Evolutionary conservation across 2,329 filamentous ascomycete genomes (phyloP), one percentile per base, ranked within the genome.

Genomic region (Botryotinia convoluta): DNA sequence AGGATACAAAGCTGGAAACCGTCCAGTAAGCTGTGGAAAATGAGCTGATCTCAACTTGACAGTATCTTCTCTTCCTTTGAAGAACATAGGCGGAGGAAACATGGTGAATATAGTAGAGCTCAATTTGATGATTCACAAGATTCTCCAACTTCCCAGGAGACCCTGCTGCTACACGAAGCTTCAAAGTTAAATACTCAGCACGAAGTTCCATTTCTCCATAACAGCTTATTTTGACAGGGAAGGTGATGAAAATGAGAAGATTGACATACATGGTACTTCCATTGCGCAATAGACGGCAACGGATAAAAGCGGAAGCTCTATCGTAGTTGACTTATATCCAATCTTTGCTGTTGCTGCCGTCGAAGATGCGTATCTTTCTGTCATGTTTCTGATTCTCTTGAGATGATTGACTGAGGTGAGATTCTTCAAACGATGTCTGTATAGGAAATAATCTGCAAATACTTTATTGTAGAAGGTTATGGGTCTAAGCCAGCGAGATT

Each of bases 381-480:
- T 61, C 32, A 7, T n/a, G 9, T 61, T 4, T 39, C 12, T 16
- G 0, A 18, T n/a, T n/a, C 3, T 61, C 3, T 16, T 7, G 1
- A 61, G 12, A 39, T 9, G 1, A 26, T 39, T 9, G 1, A 12
- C 0, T 9, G 2, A 37, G 5, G 0, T 39, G 2, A 4, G 2
- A 14, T 18, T n/a, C 59, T 18, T 39, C 6, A n/a, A 8, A 0
- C 22, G 9, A 16, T n/a, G 0, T n/a, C 22, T 1, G 5, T 12
- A 9, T 18, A 2, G 4, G 6, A 1, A n/a, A 39, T 39, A n/a
- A 9, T 37, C 0, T 61, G 22, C 12, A 39, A n/a, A 4, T 18
- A 5, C 9, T 7, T 7, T 2, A 39, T 1, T 5, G 0, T 14
- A n/a, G 2, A 62, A 4, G 1, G 1, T 8, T n/a, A 14, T 2